Base-by-base conservation (phyloP, 208 protist species). In the Wallacemonas rigidus region DNA sequence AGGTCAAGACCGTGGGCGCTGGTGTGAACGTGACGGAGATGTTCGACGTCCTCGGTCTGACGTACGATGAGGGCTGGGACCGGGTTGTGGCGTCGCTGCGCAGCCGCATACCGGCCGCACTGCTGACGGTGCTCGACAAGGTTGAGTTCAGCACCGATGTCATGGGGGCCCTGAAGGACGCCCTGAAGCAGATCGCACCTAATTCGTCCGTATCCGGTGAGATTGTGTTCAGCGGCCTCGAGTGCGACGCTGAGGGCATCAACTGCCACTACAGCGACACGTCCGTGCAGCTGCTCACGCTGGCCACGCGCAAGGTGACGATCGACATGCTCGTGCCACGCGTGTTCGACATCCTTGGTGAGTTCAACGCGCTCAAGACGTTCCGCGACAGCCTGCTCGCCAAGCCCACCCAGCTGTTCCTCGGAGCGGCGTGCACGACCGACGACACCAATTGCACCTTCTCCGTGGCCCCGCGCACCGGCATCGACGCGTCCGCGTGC, bases 271-370 rank as follows among this genome's bases (percentile, higher is more conserved):
- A 5, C 45, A 50, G 45, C 45, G 45, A 50, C 45, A 11, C 45
- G 45, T 50, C 45, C 45, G 11, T 62, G 56, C 7, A 36, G 9
- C 56, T 62, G 56, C 8, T 43, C 4, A 62, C 38, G 56, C 36
- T 50, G 26, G 43, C 6, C 56, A 62, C 56, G 56, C 6, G 15
- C 56, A 62, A 62, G 56, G 56, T 62, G 17, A 62, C 1, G 26
- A 53, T 62, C 1, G 56, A 62, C 56, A 62, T 62, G 56, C 56
- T 62, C 56, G 56, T 62, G 8, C 56, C 56, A 15, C 56, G 56
- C 14, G 35, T 43, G 26, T 43, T 62, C 6, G 56, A 62, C 56
- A 14, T 62, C 0, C 14, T 62, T 5, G 56, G 38, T 15, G 56
- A 62, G 56, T 62, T 62, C 38, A 43, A 6, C 38, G 43, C 56